Conservation (phyloP, 495 filamentous ascomycete genomes). For the Annulohypoxylon bovei region DNA sequence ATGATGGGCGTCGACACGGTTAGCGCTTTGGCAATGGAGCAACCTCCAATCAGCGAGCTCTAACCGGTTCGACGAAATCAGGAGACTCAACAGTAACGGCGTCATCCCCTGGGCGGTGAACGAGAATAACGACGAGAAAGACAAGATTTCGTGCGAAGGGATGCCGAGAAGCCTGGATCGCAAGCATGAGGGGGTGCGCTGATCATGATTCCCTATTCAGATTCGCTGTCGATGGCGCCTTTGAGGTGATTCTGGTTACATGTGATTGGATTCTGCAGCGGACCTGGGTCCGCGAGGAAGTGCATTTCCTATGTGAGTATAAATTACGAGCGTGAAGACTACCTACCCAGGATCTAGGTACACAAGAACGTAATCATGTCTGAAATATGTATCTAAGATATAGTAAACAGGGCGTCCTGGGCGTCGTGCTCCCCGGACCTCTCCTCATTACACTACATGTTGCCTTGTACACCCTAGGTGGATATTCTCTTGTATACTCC, state of each 20-base stretch:
- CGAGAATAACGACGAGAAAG: constrained; percentile 24
- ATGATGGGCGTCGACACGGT: constrained; percentile 32
- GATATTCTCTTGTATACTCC: neutral
- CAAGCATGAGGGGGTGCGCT: constrained; percentile 30
- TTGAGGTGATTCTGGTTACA: constrained; percentile 15
- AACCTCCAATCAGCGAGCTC: constrained; percentile 32
- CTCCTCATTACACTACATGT: neutral
- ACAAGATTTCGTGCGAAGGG: constrained; percentile 20
- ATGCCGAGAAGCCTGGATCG: constrained; percentile 27
- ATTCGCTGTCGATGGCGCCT: constrained; percentile 5
- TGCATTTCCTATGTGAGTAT: neutral
- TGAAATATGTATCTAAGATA: neutral
- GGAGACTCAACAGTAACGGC: constrained; percentile 27
- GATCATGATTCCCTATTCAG: constrained; percentile 26
- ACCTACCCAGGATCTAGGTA: neutral
- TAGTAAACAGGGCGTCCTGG: neutral
- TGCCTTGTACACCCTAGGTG: neutral
- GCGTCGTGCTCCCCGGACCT: neutral
- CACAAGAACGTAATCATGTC: neutral
- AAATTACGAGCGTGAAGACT: neutral
- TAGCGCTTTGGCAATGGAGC: constrained; percentile 34
- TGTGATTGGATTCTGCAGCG: constrained; percentile 26
- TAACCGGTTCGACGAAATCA: constrained; percentile 23
- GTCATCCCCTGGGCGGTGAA: constrained; percentile 34
- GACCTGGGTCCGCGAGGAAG: neutral